Evolutionary conservation across 192 early-diverging fungal genomes (phyloP).

Genomic region (Coemansia sp.): DNA sequence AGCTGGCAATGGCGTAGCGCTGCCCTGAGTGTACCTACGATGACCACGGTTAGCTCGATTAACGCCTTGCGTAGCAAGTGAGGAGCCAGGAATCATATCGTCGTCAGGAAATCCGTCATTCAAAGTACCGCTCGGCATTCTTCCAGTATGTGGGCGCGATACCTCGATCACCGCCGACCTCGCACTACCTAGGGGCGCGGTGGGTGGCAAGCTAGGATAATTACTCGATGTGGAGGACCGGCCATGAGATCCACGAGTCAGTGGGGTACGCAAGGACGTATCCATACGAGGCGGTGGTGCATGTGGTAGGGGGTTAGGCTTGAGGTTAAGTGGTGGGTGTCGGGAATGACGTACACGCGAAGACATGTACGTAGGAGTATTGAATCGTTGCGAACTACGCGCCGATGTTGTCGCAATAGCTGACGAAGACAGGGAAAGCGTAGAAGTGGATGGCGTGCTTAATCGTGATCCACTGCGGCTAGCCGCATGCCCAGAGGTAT

Average conservation of each 20-base stretch:
- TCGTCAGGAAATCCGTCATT: constrained; percentile 34
- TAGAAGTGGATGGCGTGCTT: neutral
- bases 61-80: constrained; percentile 5
- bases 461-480: constrained; percentile 3
- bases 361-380: neutral
- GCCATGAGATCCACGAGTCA: neutral
- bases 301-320: neutral
- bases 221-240: constrained; percentile 1
- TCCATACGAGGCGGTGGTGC: constrained; percentile 2
- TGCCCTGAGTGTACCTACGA: constrained; percentile 8
- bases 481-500: neutral
- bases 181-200: neutral
- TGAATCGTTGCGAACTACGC: constrained; percentile 4
- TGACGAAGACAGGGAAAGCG: neutral
- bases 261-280: neutral
- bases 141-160: neutral
- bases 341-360: neutral
- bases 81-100: neutral
- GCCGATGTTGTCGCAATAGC: neutral
- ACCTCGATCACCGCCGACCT: constrained; percentile 1
- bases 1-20: neutral
- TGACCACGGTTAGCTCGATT: neutral
- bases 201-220: neutral
- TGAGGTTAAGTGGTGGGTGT: constrained; percentile 18
- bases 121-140: neutral